Base-by-base conservation (phyloP, 192 early-diverging fungal genomes). In the Rhizophagus prolifer region DNA sequence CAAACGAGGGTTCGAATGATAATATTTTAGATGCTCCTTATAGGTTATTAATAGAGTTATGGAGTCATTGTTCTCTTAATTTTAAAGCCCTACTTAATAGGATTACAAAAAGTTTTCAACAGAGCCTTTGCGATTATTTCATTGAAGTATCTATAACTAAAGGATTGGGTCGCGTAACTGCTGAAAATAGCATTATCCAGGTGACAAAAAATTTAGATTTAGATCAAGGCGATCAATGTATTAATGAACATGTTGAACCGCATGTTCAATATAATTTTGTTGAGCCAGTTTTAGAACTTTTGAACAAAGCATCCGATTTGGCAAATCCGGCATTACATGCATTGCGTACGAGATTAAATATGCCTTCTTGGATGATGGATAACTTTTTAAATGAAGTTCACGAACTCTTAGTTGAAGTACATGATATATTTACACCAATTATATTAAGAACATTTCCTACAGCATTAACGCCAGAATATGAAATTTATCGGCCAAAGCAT, bases 351-450 rank as follows among this genome's bases (percentile, higher is more conserved):
- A 10, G 80, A 9, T 72, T 83, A 12, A 74, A 80, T 19, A 79
- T 88, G 72, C 81, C 88, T n/a, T 84, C 85, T 14, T 89, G 88
- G 86, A 84, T 84, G 62, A 84, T 88, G 75, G 83, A 86, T 30
- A 84, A 86, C 54, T 80, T 86, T 36, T 58, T 89, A 26, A 66
- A 73, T 28, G 85, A 87, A 59, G 72, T 89, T 21, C 79, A 83
- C 26, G 79, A 76, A 28, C 84, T 85, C 47, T 61, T 89, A 38
- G 80, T 79, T 0, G 87, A 86, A 23, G 76, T 84, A 8, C 74
- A 86, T 38, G 62, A 74, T 8, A 68, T 76, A 5, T 82, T 86
- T 59, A 81, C 79, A 44, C 88, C 88, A 6, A 69, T 86, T 3
- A 76, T 76, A 31, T 68, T 66, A 9, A 25, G 75, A 54, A 23